These are phyloP conservation scores for Leccinum ochraceum DNA, from an alignment of 768 basidiomycete genomes.

Conservation along the genomic window DNA sequence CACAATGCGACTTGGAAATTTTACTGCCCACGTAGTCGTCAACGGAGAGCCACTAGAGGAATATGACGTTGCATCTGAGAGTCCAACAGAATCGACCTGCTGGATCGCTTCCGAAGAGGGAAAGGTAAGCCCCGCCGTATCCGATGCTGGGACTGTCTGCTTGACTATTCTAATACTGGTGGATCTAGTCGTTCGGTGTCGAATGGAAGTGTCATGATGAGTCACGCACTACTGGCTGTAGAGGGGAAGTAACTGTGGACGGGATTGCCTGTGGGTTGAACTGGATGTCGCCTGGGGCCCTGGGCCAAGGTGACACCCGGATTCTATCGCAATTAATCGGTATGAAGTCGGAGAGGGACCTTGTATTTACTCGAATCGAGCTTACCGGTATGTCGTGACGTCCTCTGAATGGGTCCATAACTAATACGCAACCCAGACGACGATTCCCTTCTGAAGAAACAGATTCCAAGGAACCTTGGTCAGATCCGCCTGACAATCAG, in stretches of 20 bases:
- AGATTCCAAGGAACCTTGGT: conserved; percentile 12
- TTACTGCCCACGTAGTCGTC: conserved; percentile 17
- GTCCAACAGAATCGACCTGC: conserved; percentile 17
- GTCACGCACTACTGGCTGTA: background rate
- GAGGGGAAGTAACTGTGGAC: conserved; percentile 9
- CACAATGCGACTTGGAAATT: conserved; percentile 19
- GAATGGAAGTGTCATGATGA: conserved; percentile 14
- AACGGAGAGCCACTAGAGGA: conserved; percentile 15
- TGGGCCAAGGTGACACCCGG: background rate
- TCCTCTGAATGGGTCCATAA: background rate
- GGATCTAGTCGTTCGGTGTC: conserved; percentile 13
- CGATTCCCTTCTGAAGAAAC: conserved; percentile 16
- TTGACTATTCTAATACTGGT: background rate
- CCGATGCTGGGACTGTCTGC: too few relatives aligned
- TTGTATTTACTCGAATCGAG: background rate
- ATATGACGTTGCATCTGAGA: conserved; percentile 10
- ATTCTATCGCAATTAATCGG: background rate
- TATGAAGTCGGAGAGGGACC: background rate
- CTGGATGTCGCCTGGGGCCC: background rate
- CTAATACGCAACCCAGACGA: conserved; percentile 17
- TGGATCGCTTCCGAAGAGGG: conserved; percentile 27
- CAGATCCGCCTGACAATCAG: conserved; percentile 12
- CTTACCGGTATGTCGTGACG: background rate
- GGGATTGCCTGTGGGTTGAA: background rate
- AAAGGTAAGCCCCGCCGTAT: conserved; percentile 10